Conservation (phyloP, 73 alveolate species). For the Paraurostyla sp. region DNA sequence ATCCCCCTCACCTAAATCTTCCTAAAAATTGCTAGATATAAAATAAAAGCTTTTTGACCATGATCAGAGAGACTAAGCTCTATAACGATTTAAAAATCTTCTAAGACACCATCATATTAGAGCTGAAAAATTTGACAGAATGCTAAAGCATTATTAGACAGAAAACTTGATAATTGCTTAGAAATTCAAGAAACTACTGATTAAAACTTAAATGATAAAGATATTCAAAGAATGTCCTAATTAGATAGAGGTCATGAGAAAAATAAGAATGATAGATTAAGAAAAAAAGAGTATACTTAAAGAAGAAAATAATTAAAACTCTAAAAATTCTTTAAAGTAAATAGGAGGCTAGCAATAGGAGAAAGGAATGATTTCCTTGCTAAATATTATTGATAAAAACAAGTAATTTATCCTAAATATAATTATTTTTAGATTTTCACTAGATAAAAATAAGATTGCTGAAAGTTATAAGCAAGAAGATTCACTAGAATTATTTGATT, state of each 20-base stretch:
- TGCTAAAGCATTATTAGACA: not conserved
- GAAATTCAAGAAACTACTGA: not conserved
- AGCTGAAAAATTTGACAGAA: slow-evolving; percentile 40
- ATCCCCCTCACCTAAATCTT: not conserved
- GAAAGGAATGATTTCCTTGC: not conserved
- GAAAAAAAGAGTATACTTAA: not conserved
- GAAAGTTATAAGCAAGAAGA: no score
- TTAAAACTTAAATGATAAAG: not conserved
- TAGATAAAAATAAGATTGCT: no score
- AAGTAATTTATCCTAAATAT: no score
- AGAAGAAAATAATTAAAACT: not conserved
- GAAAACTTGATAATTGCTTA: not conserved
- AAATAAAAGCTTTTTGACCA: not conserved
- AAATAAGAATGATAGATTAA: not conserved
- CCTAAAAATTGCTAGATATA: not conserved
- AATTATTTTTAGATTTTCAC: no score
- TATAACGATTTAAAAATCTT: not conserved
- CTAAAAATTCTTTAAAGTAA: not conserved
- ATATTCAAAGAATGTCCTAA: slow-evolving; percentile 11
- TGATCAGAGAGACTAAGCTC: not conserved
- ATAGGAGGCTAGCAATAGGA: no score
- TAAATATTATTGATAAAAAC: slow-evolving; percentile 12
- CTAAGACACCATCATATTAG: not conserved
- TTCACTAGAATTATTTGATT: no score
- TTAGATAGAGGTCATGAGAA: not conserved